Evolutionary conservation across 1,284 basidiomycete genomes (phyloP), one percentile per base, ranked within the genome.

Genomic region (Taiwanofungus camphoratus): DNA sequence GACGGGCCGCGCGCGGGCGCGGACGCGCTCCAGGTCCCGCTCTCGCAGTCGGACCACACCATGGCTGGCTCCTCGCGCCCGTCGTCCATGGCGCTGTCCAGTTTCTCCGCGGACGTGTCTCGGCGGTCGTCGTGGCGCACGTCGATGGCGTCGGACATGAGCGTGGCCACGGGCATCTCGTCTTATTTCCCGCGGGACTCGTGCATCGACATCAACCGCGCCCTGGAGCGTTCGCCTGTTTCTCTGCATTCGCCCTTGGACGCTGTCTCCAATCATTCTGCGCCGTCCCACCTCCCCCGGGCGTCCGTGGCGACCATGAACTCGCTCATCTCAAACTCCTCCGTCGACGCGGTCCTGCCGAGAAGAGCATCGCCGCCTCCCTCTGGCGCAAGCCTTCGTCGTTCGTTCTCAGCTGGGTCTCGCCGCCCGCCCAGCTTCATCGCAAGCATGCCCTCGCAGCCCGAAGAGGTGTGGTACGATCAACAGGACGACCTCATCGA

Each of bases 221-320:
- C 40, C 22, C 32, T 32, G 22, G 15, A 39, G 21, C 19, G 32
- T 27, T 48, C 48, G 19, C 44, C 36, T 2, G 36, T 33, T 15
- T 51, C 45, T 26, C 34, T 40, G 32, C 48, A 44, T 35, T 55
- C 54, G 4, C 38, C 41, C 34, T 24, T 44, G 24, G 45, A 48
- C 11, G 39, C 50, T 8, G n/a, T 42, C 16, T 39, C 32, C 12
- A 12, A 36, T 5, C 15, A 36, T 20, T 20, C 34, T 13, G 15
- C 18, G 26, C 15, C 23, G 27, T 34, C 33, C 32, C 50, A 54
- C 56, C 51, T 46, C 56, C 41, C 4, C 51, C 60, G 22, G 58
- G 66, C 68, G 34, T 82, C 79, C 4, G 67, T 77, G 42, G 69
- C 66, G 35, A 84, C 79, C 46, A 66, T 85, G 49, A 73, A 73